Evolutionary conservation across 2,329 filamentous ascomycete species (phyloP), one percentile per base, ranked within the genome.

Genomic region (Dryadomyces quercivorus): DNA sequence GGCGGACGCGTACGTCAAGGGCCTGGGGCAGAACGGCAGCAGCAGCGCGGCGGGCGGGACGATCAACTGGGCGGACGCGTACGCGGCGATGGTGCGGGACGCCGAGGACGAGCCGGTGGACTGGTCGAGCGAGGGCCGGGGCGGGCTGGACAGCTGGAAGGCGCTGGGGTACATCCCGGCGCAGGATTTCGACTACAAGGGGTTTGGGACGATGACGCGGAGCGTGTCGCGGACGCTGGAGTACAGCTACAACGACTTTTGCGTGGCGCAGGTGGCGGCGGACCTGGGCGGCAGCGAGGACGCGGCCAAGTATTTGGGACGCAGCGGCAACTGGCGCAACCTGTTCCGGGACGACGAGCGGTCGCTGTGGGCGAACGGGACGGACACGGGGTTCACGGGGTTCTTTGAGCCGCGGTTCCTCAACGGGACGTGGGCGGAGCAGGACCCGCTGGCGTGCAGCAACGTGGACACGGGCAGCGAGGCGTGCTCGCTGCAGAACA

Each of bases 171-270:
- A 88, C 63, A 84, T 91, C 15, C 86, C 86, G 0, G 77, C 77
- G 0, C 75, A 85, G 55, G 83, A 89, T 58, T 80, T 80, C 54
- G 85, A 90, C 64, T 71, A 72, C 64, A 72, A 72, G 55, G 84
- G 84, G 2, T 77, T 80, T n/a, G 86, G 86, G 0, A 80, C 81
- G 0, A 77, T 85, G 65, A 88, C 86, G 0, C 75, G 86, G 7
- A 84, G 78, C 58, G 77, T 90, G 26, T 88, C 82, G 1, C 75
- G 86, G 8, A 89, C 85, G 0, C 76, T 90, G 0, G 86, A 90
- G 64, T 91, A 91, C 64, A 80, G 83, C 7, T 90, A 90, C 66
- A 81, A 90, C 59, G 86, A 90, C 67, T 91, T 81, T 61, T 81
- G 79, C 59, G 82, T 87, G 54, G 73, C 81, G 0, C 72, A 80